These are phyloP conservation scores for Hemisphaericaspora xylanilytica DNA, from an alignment of 1,139 yeast genomes.

Conservation along the genomic window DNA sequence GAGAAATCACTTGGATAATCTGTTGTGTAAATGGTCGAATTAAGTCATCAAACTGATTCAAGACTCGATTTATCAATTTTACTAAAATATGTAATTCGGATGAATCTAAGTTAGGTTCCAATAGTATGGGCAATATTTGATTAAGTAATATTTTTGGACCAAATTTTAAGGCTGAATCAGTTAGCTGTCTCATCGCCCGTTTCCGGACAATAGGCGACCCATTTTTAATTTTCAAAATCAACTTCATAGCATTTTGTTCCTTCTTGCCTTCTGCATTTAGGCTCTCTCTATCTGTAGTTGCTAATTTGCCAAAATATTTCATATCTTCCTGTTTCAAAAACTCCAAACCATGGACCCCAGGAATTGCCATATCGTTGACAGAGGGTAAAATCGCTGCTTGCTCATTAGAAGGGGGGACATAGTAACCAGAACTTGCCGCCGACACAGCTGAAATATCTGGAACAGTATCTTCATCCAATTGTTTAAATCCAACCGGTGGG, in stretches of 20 bases:
- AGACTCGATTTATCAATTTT: conserved; percentile 68
- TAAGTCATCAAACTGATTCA: conserved; percentile 61
- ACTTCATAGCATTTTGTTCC: conserved; percentile 61
- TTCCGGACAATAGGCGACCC: conserved; percentile 71
- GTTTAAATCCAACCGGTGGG: conserved; percentile 50
- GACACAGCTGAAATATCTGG: conserved; percentile 36
- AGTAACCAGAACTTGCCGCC: conserved; percentile 15
- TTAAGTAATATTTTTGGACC: conserved; percentile 73
- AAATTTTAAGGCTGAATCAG: conserved; percentile 59
- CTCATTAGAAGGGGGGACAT: conserved; percentile 25
- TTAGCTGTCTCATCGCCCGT: conserved; percentile 63
- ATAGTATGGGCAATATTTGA: conserved; percentile 67
- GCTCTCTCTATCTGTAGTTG: conserved; percentile 30
- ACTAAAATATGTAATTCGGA: conserved; percentile 82
- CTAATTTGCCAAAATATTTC: conserved; percentile 66
- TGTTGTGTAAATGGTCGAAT: conserved; percentile 75
- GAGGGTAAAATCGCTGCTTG: conserved; percentile 4
- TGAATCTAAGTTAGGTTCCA: conserved; percentile 73
- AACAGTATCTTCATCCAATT: conserved; percentile 21
- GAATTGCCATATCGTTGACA: conserved; percentile 41
- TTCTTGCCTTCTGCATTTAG: conserved; percentile 52
- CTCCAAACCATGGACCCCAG: conserved; percentile 57
- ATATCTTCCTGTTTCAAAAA: conserved; percentile 71
- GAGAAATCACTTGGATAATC: conserved; percentile 72
- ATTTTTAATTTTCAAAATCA: conserved; percentile 71